Evolutionary conservation across 805 yeast species (phyloP).

Genomic region (Nakazawaea molendinolei): DNA sequence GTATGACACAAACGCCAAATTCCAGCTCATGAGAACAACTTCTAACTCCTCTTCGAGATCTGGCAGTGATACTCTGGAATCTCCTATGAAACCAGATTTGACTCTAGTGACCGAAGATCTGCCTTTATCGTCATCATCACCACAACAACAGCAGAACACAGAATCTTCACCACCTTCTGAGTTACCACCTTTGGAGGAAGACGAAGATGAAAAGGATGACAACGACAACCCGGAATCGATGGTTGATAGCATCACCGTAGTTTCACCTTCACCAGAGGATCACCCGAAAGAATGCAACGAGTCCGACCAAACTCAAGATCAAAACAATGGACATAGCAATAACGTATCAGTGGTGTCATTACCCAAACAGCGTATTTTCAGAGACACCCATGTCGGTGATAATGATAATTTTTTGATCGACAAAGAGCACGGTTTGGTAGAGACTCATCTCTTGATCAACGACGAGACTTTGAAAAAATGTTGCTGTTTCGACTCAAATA

Average conservation of each 20-base stretch:
- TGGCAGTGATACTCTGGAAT: background rate
- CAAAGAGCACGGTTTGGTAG: slow-evolving; percentile 10
- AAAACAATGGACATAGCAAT: background rate
- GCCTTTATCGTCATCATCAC: background rate
- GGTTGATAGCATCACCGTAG: too few species aligned
- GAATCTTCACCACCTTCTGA: background rate
- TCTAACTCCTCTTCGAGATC: background rate
- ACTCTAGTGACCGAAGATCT: too few species aligned
- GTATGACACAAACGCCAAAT: slow-evolving; percentile 6
- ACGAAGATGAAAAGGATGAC: slow-evolving; percentile 1
- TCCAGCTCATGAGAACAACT: background rate
- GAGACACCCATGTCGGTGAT: slow-evolving; percentile 5
- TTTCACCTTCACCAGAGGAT: too few species aligned
- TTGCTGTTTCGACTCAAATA: slow-evolving; percentile 9
- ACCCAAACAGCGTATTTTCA: background rate
- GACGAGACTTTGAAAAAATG: slow-evolving; percentile 9
- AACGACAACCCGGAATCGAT: too few species aligned
- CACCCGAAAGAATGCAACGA: too few species aligned
- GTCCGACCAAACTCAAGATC: background rate
- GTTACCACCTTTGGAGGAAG: slow-evolving; percentile 9
- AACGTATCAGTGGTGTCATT: slow-evolving; percentile 1
- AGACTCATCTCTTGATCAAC: slow-evolving; percentile 4
- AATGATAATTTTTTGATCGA: slow-evolving; percentile 4
- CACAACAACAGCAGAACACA: background rate
- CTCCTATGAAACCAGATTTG: too few species aligned